Evolutionary conservation across 768 basidiomycete species (phyloP), one percentile per base, ranked within the genome.

Genomic region (Mrakia hoshinonis): DNA sequence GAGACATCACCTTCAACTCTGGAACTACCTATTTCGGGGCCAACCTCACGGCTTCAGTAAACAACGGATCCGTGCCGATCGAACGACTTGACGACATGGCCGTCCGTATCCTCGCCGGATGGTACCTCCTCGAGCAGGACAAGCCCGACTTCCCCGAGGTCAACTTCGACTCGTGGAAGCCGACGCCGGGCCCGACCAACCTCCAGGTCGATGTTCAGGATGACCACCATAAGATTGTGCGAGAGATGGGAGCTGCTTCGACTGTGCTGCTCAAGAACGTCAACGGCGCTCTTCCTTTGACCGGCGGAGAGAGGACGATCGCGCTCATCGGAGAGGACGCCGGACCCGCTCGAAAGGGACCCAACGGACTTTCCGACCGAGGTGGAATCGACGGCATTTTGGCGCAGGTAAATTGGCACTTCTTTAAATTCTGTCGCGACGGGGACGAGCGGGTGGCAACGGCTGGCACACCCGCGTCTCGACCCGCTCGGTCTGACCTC

Each of bases 191-290:
- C 0, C 38, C 24, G 24, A 66, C 62, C 4, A 4, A 79, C 81
- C 60, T 82, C 82, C 76, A 81, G 66, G 78, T 82, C 46, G 77
- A 82, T 75, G 90, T 90, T 0, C 86, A 88, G 76, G 86, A 77
- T 24, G 84, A 89, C 76, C 90, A 92, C 74, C 83, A 81, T 74
- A 81, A 83, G 46, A 76, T 90, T 46, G 87, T 91, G 26, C 83
- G 88, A 39, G 82, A 89, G 76, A 85, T 93, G 58, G 90, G 87
- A 22, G 84, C 87, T 0, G 87, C 89, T 0, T 87, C 87, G 66
- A 86, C 85, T n/a, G 67, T 69, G 54, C 47, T 72, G 11, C 67
- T 72, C 26, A 72, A 72, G 66, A 72, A 72, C 43, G 55, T 47
- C 22, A 67, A 72, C 36, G 38, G 38, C 15, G 49, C 66, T 29